Evolutionary conservation across 2,329 filamentous ascomycete genomes (phyloP).

Genomic region (Alternaria sp.): DNA sequence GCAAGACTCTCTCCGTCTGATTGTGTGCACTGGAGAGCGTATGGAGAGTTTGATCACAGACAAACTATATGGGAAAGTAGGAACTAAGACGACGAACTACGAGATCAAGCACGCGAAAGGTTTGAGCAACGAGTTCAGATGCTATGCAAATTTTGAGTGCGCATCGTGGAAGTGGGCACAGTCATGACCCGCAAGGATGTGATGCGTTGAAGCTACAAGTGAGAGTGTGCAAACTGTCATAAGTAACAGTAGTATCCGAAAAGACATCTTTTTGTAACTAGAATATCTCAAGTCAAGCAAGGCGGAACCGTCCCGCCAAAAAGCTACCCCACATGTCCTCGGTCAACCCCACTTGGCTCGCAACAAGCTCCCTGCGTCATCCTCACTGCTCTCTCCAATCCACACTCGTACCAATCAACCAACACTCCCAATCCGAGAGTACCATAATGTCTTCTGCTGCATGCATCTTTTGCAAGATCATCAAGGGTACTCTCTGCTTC

Average conservation of each 20-base stretch:
- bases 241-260: not conserved
- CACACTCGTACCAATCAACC: conserved; percentile 31
- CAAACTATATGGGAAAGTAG: conserved; percentile 72
- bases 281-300: not conserved
- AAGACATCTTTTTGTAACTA: not conserved
- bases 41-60: conserved; percentile 69
- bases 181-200: conserved; percentile 13
- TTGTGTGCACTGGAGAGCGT: conserved; percentile 80
- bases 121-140: conserved; percentile 81
- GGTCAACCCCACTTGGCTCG: conserved; percentile 18
- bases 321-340: conserved; percentile 32
- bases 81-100: conserved; percentile 71
- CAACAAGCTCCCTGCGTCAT: conserved; percentile 20
- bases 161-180: conserved; percentile 51
- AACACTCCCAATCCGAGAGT: conserved; percentile 25
- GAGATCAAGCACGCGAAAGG: conserved; percentile 74
- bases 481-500: conserved; percentile 73
- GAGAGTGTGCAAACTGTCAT: not conserved
- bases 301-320: conserved; percentile 7
- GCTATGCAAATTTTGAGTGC: conserved; percentile 80
- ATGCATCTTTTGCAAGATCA: conserved; percentile 98
- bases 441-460: conserved; percentile 68
- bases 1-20: conserved; percentile 54
- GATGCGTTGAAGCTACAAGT: not conserved
- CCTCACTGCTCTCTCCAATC: conserved; percentile 16